Conservation (phyloP, 192 early-diverging fungal genomes). For the Coemansia umbellata region DNA sequence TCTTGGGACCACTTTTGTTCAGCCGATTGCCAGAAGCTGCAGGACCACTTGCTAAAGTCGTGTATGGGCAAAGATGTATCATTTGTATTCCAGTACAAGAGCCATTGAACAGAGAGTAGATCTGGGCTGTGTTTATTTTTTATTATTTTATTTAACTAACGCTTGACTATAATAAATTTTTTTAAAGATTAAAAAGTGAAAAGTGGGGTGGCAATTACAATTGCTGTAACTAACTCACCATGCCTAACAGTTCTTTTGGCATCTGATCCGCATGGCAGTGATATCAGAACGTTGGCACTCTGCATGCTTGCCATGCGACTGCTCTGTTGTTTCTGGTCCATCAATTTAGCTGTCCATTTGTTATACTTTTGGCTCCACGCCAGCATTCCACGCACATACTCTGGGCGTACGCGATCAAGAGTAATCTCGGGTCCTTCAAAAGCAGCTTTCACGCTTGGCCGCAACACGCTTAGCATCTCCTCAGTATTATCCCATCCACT, state of each 20-base stretch:
- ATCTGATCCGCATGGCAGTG: slow-evolving; percentile 57
- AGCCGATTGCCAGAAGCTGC: slow-evolving; percentile 53
- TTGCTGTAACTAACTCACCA: slow-evolving; percentile 17
- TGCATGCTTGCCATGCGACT: slow-evolving; percentile 74
- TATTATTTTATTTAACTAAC: no score
- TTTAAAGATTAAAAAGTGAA: no score
- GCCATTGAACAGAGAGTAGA: no score
- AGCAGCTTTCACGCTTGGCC: slow-evolving; percentile 60
- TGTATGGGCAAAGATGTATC: slow-evolving; percentile 65
- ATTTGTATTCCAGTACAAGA: slow-evolving; percentile 78
- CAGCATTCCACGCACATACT: slow-evolving; percentile 23
- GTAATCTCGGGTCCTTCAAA: slow-evolving; percentile 60
- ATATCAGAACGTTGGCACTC: slow-evolving; percentile 72
- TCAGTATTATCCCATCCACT: slow-evolving; percentile 11
- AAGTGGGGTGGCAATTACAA: slow-evolving; percentile 33
- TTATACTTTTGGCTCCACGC: slow-evolving; percentile 15
- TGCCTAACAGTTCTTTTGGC: slow-evolving; percentile 2
- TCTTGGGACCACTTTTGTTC: slow-evolving; percentile 76
- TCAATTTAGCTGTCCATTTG: slow-evolving; percentile 48
- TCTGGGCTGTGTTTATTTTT: no score
- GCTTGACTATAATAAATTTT: no score
- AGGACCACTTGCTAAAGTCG: slow-evolving; percentile 59
- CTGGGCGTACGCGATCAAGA: slow-evolving; percentile 35
- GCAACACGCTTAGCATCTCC: slow-evolving; percentile 43
- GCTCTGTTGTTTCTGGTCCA: slow-evolving; percentile 75